Percentiles rank a stretch among this genome's conserved stretches.
phyloP scores from a whole-genome alignment of 2,329 filamentous ascomycete species.

The Curvularia hawaiiensis region DNA sequence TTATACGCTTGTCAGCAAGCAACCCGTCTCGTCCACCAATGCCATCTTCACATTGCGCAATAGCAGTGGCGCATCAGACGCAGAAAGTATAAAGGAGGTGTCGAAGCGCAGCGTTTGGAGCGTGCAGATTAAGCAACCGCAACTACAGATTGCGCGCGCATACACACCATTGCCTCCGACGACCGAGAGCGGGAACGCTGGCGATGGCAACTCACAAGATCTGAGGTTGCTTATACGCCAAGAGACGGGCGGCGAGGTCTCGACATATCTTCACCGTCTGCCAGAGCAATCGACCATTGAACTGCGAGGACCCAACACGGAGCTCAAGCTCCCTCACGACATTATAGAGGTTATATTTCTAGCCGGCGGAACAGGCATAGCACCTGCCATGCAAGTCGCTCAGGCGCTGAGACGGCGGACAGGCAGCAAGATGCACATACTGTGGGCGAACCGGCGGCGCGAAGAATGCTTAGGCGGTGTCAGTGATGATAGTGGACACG shows the following conservation, averaged over 20 bases:
- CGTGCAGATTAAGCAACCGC: conserved; percentile 91
- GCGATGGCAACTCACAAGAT: conserved; percentile 42
- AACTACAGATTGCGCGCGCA: conserved; percentile 86
- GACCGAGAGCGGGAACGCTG: conserved; percentile 38
- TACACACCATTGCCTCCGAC: conserved; percentile 84
- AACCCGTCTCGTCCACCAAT: conserved; percentile 68
- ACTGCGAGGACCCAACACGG: conserved; percentile 77
- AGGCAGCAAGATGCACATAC: conserved; percentile 64
- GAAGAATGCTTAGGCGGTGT: conserved; percentile 69
- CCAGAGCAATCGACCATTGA: conserved; percentile 68
- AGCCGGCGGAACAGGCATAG: conserved; percentile 91
- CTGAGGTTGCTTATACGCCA: conserved; percentile 79
- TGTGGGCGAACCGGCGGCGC: conserved; percentile 78
- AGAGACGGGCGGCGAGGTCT: conserved; percentile 82
- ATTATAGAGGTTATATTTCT: conserved; percentile 74
- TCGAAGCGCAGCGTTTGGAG: conserved; percentile 78
- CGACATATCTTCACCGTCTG: conserved; percentile 74
- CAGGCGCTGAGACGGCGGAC: conserved; percentile 61
- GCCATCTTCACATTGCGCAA: conserved; percentile 70
- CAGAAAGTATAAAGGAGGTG: conserved; percentile 38
- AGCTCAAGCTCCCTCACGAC: conserved; percentile 63
- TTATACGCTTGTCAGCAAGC: conserved; percentile 67
- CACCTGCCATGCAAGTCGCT: conserved; percentile 83
- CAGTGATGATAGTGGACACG: conserved; percentile 51
- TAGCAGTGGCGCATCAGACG: conserved; percentile 32